phyloP scores from a whole-genome alignment of 2,329 filamentous ascomycete species.

The Calonectria fujianensis region DNA sequence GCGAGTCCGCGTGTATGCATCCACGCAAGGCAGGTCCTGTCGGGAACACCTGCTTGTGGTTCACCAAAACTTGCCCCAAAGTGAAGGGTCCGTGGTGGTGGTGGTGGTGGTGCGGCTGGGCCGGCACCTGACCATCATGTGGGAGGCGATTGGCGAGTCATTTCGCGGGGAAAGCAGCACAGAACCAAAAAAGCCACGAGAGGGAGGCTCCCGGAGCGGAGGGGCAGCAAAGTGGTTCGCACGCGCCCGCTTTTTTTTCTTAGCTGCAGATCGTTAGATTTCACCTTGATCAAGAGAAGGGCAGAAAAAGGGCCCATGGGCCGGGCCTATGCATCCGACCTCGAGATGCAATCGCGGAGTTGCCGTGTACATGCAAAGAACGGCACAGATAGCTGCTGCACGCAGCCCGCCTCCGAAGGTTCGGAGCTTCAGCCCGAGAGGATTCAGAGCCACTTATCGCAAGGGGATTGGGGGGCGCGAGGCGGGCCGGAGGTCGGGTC shows the following conservation, averaged over 20 bases:
- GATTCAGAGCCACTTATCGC: not conserved
- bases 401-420: constrained; percentile 17
- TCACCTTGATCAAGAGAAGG: not conserved
- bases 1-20: constrained; percentile 11
- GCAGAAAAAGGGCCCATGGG: not conserved
- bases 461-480: not conserved
- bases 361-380: constrained; percentile 20
- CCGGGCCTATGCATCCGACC: constrained; percentile 1
- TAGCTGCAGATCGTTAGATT: constrained; percentile 27
- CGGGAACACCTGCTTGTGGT: not conserved
- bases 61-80: not conserved
- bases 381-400: not conserved
- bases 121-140: constrained; percentile 49
- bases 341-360: constrained; percentile 18
- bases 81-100: constrained; percentile 36
- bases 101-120: constrained; percentile 40
- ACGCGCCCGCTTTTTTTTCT: not conserved
- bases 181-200: constrained; percentile 2
- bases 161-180: constrained; percentile 35
- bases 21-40: not conserved
- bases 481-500: constrained; percentile 24
- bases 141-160: constrained; percentile 48
- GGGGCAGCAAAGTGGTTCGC: not conserved
- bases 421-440: constrained; percentile 21
- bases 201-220: constrained; percentile 1